Percentiles rank a stretch among this genome's conserved stretches.
phyloP scores from a whole-genome alignment of 2,329 filamentous ascomycete species.

The Pseudocercospora macadamiae region DNA sequence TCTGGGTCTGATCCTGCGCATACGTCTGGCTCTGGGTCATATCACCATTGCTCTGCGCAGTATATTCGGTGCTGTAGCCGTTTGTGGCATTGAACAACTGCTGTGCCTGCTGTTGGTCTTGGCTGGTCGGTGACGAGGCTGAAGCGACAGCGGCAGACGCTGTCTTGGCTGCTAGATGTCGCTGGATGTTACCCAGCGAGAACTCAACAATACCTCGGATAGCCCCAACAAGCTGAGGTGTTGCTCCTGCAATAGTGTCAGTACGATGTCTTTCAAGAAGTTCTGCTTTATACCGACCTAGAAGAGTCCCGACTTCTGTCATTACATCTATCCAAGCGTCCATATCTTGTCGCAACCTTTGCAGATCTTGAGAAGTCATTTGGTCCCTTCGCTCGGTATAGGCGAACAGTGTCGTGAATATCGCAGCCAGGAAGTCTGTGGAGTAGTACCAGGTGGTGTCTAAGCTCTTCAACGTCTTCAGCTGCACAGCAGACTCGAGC shows the following conservation, averaged over 20 bases:
- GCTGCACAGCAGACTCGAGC: conserved; percentile 60
- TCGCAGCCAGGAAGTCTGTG: conserved; percentile 71
- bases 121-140: conserved; percentile 28
- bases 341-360: conserved; percentile 68
- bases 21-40: conserved; percentile 21
- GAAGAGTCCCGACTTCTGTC: conserved; percentile 65
- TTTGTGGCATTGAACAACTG: conserved; percentile 19
- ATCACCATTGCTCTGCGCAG: conserved; percentile 15
- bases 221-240: conserved; percentile 51
- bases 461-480: conserved; percentile 67
- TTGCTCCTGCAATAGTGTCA: conserved; percentile 39
- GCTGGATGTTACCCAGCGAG: conserved; percentile 52
- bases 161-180: conserved; percentile 47
- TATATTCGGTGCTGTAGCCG: conserved; percentile 16
- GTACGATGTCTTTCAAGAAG: background rate
- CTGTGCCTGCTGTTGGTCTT: conserved; percentile 8
- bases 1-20: conserved; percentile 21
- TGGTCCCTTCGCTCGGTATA: conserved; percentile 68
- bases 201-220: conserved; percentile 54
- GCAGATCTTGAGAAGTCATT: conserved; percentile 61
- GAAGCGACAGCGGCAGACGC: conserved; percentile 47
- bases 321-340: conserved; percentile 69
- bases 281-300: conserved; percentile 58
- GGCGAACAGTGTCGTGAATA: conserved; percentile 72
- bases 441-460: conserved; percentile 80